phyloP scores from a whole-genome alignment of 1,284 basidiomycete genomes.

The Chiua sp. region DNA sequence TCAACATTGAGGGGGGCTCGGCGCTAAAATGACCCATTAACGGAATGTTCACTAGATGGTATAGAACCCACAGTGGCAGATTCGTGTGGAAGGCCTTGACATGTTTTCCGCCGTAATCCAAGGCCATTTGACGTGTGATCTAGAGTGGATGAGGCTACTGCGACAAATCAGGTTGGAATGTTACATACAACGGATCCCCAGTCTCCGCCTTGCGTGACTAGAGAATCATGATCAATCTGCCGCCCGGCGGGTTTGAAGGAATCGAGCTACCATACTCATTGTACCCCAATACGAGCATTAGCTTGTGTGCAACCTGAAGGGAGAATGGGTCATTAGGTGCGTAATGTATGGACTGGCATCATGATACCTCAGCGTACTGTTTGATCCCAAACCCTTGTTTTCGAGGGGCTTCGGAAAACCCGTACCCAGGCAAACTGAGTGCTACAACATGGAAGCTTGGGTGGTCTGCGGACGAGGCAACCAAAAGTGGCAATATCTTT shows the following conservation, averaged over 20 bases:
- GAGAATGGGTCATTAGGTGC: neutral
- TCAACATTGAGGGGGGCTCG: slow-evolving; percentile 27
- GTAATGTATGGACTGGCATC: neutral
- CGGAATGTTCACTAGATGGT: neutral
- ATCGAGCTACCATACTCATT: slow-evolving; percentile 51
- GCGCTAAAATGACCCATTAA: slow-evolving; percentile 19
- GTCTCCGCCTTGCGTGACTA: slow-evolving; percentile 62
- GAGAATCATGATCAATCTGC: neutral
- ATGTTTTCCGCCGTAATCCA: slow-evolving; percentile 45
- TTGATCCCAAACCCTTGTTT: slow-evolving; percentile 41
- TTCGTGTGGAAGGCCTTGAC: slow-evolving; percentile 55
- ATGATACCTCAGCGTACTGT: slow-evolving; percentile 53
- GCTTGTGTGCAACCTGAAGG: slow-evolving; percentile 44
- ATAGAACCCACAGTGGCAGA: slow-evolving; percentile 37
- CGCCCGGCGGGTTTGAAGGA: neutral
- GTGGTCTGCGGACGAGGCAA: slow-evolving; percentile 43
- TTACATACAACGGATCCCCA: slow-evolving; percentile 49
- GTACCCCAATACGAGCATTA: slow-evolving; percentile 60
- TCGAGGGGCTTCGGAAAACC: slow-evolving; percentile 54
- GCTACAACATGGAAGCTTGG: slow-evolving; percentile 66
- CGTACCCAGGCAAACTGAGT: slow-evolving; percentile 58
- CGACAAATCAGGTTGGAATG: neutral
- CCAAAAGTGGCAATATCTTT: slow-evolving; percentile 59
- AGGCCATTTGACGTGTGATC: slow-evolving; percentile 48
- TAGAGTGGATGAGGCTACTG: slow-evolving; percentile 15